Conservation (phyloP, 2,329 filamentous ascomycete genomes). For the Lecanicillium sp. region DNA sequence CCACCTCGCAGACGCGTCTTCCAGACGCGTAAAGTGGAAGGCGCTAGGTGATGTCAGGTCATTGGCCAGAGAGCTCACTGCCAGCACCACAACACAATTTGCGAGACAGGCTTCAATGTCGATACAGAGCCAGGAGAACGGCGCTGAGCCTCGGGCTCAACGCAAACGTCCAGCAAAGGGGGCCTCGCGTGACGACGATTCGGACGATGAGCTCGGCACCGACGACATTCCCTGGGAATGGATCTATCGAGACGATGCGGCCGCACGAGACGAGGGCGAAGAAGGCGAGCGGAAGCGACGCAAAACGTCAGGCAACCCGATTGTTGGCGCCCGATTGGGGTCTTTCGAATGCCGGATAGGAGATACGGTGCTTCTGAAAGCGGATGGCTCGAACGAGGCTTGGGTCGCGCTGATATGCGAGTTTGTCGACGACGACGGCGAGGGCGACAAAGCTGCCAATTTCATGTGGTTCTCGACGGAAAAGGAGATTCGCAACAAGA, state of each 20-base stretch:
- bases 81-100: background rate
- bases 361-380: constrained; percentile 80
- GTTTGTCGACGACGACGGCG: constrained; percentile 61
- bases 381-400: constrained; percentile 76
- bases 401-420: constrained; percentile 89
- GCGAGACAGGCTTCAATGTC: background rate
- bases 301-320: constrained; percentile 39
- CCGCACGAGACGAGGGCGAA: constrained; percentile 18
- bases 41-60: constrained; percentile 2
- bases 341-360: constrained; percentile 74
- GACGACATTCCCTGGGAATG: constrained; percentile 74
- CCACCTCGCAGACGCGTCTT: constrained; percentile 14
- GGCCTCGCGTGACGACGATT: constrained; percentile 31
- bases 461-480: constrained; percentile 97
- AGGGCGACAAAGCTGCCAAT: constrained; percentile 69
- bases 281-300: constrained; percentile 31
- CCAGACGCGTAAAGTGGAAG: constrained; percentile 14
- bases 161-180: constrained; percentile 1
- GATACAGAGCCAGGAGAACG: background rate
- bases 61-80: background rate
- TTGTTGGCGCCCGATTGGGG: constrained; percentile 79
- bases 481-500: constrained; percentile 77
- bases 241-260: constrained; percentile 52
- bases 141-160: constrained; percentile 1
- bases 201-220: constrained; percentile 76